These are phyloP conservation scores for Phytophthora capsici DNA, from an alignment of 352 stramenopile genomes.

Conservation along the genomic window DNA sequence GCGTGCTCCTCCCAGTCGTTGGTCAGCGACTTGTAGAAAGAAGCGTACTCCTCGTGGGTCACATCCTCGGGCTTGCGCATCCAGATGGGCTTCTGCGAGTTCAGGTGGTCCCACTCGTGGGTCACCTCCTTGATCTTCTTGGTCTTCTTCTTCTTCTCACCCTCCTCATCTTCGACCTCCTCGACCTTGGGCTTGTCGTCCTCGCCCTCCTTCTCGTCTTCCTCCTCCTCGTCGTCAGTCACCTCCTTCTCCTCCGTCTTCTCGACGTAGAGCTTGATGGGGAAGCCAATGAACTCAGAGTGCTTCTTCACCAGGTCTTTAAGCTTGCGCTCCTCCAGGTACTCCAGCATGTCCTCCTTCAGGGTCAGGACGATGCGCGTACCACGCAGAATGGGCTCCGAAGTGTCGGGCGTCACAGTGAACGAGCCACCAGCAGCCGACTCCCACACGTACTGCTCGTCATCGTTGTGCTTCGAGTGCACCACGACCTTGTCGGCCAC, in stretches of 20 bases:
- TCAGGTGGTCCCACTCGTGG: conserved; percentile 99
- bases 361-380: conserved; percentile 97
- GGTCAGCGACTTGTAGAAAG: conserved; percentile 99
- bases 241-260: conserved; percentile 99
- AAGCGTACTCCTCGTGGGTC: conserved; percentile 98
- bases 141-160: conserved; percentile 99
- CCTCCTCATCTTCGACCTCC: conserved; percentile 96
- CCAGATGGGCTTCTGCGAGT: conserved; percentile 99
- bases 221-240: conserved; percentile 98
- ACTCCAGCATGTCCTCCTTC: conserved; percentile 99
- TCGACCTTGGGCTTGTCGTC: conserved; percentile 98
- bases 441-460: conserved; percentile 98
- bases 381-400: conserved; percentile 89
- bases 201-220: conserved; percentile 94
- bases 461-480: conserved; percentile 99
- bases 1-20: conserved; percentile 99
- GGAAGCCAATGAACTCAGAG: conserved; percentile 99
- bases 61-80: conserved; percentile 99
- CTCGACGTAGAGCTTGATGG: conserved; percentile 99
- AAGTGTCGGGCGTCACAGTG: conserved; percentile 93
- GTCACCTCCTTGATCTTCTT: conserved; percentile 98
- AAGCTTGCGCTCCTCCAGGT: conserved; percentile 98
- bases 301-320: conserved; percentile 99
- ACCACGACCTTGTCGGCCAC: conserved; percentile 99
- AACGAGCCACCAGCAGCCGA: conserved; percentile 98